Percentiles rank a stretch among this genome's conserved stretches.
Conservation (phyloP, 345 rosid species). For the Toxicodendron radicans region DNA sequence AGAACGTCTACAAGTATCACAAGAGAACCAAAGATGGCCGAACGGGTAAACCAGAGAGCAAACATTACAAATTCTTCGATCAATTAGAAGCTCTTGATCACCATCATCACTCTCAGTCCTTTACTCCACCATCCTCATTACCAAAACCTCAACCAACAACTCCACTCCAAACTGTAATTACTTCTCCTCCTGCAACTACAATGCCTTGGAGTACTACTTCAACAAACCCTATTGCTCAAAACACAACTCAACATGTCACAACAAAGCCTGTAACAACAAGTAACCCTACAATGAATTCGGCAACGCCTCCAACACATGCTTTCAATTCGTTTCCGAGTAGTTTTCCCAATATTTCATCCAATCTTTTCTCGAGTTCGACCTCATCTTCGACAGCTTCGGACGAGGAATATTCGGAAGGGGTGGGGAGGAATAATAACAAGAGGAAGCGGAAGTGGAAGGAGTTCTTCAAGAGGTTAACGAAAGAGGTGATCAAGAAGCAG, state of each 20-base stretch:
- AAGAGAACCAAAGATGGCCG: constrained; percentile 54
- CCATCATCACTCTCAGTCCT: constrained; percentile 1
- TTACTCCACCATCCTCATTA: constrained; percentile 23
- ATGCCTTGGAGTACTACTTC: no score
- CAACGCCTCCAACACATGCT: constrained; percentile 3
- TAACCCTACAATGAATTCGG: neutral
- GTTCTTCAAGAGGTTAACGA: constrained; percentile 41
- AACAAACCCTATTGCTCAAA: no score
- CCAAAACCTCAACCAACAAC: constrained; percentile 6
- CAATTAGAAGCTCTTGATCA: constrained; percentile 41
- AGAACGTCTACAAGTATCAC: constrained; percentile 57
- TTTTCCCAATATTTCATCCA: constrained; percentile 30
- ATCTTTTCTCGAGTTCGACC: constrained; percentile 53
- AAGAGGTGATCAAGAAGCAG: constrained; percentile 40
- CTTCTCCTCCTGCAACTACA: no score
- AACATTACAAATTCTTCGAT: constrained; percentile 42
- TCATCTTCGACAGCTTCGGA: constrained; percentile 76
- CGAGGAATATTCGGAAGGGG: constrained; percentile 32
- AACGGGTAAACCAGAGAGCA: constrained; percentile 41
- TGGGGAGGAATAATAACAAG: constrained; percentile 25
- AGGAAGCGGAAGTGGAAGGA: constrained; percentile 60
- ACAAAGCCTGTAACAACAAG: neutral
- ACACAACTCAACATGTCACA: neutral
- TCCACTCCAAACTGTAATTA: no score
- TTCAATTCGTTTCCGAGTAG: constrained; percentile 6